phyloP scores from a whole-genome alignment of 208 protist species.

The Wallacemonas rigidus region DNA sequence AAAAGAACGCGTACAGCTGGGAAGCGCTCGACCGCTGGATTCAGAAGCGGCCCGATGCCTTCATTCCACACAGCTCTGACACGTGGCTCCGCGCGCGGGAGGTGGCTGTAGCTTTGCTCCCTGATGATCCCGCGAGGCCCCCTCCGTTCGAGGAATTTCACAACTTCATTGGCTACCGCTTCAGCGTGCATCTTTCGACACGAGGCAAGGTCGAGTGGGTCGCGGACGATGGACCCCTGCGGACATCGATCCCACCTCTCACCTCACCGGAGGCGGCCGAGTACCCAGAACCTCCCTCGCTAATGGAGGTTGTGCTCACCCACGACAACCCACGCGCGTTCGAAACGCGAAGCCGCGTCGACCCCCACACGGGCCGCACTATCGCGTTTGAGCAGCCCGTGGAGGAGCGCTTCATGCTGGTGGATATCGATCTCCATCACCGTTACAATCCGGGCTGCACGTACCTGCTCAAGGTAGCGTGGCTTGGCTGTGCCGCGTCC shows the following conservation, averaged over 20 bases:
- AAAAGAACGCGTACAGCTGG: constrained; percentile 63
- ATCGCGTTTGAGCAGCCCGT: constrained; percentile 46
- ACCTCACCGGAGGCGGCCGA: constrained; percentile 24
- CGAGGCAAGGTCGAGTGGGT: constrained; percentile 44
- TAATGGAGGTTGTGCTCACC: constrained; percentile 55
- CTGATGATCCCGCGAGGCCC: constrained; percentile 41
- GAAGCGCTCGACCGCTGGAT: constrained; percentile 80
- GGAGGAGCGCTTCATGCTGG: constrained; percentile 63
- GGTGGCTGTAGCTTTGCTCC: constrained; percentile 71
- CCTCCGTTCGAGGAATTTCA: constrained; percentile 65
- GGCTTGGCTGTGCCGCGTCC: constrained; percentile 72
- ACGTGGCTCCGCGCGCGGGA: constrained; percentile 53
- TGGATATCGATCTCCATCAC: constrained; percentile 61
- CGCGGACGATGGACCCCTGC: constrained; percentile 30
- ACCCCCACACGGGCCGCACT: constrained; percentile 60
- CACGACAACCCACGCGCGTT: constrained; percentile 48
- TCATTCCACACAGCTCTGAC: constrained; percentile 43
- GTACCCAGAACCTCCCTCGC: constrained; percentile 23
- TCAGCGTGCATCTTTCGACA: constrained; percentile 57
- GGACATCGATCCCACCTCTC: constrained; percentile 30
- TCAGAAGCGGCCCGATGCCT: constrained; percentile 41
- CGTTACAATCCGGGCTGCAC: constrained; percentile 58
- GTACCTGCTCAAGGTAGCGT: constrained; percentile 71
- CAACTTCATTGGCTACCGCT: constrained; percentile 69
- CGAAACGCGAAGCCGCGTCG: constrained; percentile 50